Base-by-base conservation (phyloP, 2,329 filamentous ascomycete genomes). In the Zarea fungicola region DNA sequence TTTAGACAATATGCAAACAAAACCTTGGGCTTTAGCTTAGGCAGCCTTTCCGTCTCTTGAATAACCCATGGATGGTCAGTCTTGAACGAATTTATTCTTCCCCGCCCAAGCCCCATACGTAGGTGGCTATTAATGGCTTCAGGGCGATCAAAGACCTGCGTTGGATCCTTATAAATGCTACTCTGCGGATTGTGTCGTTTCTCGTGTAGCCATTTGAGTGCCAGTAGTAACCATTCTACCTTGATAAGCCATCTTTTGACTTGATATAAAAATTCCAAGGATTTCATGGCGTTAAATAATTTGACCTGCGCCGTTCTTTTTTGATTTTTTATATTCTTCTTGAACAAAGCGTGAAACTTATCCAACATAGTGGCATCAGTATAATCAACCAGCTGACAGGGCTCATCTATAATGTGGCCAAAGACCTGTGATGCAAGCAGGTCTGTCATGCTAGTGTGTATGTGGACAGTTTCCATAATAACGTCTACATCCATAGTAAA, bases 1-100 rank as follows among this genome's bases (percentile, higher is more conserved):
- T 28, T 40, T 31, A 18, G 29, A 13, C 25, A 31, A 19, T 22
- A 31, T 10, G 18, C n/a, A 18, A 42, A 42, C 26, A 25, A 42
- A 31, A 42, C 32, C 40, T 42, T 42, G 25, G 40, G 40, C 26
- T 19, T 26, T 19, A 42, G 21, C 40, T 32, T 31, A 28, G 40
- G 40, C 40, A 42, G 40, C 7, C 26, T 32, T 28, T 31, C 16
- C 18, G 25, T 42, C 18, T 42, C 40, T 29, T 42, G 26, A 42
- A 42, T 19, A 19, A 42, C 40, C 40, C 40, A 42, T 14, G 40
- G 40, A 7, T 31, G 40, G 13, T 42, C 6, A 14, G 2, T 28
- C 18, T 42, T 42, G 18, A 31, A 31, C 18, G n/a, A 14, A 26
- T n/a, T n/a, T 16, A 11, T 23, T 22, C 9, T 4, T 25, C 13